Evolutionary conservation across 2,329 filamentous ascomycete genomes (phyloP), one percentile per base, ranked within the genome.

Genomic region (Cryphonectria japonica): DNA sequence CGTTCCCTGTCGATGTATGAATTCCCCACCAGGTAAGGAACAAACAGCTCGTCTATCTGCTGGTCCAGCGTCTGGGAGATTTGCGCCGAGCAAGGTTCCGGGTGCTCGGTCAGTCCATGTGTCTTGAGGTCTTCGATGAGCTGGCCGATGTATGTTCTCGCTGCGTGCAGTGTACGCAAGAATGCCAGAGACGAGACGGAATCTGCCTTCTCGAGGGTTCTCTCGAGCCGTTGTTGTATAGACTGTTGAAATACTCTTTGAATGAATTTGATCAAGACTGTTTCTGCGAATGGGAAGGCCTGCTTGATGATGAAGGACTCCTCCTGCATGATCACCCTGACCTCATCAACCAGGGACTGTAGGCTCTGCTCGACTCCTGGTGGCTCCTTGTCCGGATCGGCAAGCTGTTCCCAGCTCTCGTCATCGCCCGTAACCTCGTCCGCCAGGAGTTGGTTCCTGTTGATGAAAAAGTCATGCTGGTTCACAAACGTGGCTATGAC

Each of bases 391-490:
- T 99, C 96, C 0, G 97, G 97, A 78, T 99, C 96, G 63, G 97
- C 95, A 67, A 99, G 86, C 75, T 92, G 91, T 70, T 98, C 95
- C 95, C 95, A 98, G 1, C 90, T 91, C 73, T 94, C 89, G 71
- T 86, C 87, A 76, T 96, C 93, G 16, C 89, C 87, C 2, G 87
- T 87, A 22, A 97, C 89, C 79, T 97, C 95, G 77, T 97, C 95
- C 0, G 92, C 92, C 66, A 97, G 91, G 70, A 99, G 85, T 80
- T 98, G 95, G 75, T 94, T 96, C 37, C 95, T 88, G 79, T 98
- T 96, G 78, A 99, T 98, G 83, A 99, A 99, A 86, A 99, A 99
- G 78, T 97, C 94, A 82, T 99, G 97, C 80, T 99, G 96, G 79
- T 99, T 99, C 78, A 99, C 95, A 80, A 98, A 99, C 14, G 95